Evolutionary conservation across 805 yeast genomes (phyloP).

Genomic region (Candida oleophila): DNA sequence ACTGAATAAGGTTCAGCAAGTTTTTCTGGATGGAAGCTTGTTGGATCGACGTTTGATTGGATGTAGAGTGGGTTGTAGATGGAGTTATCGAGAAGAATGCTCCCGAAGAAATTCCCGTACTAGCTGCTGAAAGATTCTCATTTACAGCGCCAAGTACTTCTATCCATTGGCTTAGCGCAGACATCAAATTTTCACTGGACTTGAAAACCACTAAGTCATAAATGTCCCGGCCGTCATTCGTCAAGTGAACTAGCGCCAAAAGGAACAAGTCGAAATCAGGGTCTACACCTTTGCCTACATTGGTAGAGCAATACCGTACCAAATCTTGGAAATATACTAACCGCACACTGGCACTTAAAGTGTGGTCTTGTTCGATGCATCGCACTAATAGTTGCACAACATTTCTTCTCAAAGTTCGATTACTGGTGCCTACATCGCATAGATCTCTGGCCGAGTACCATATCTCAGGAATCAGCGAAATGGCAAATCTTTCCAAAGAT

Average conservation of each 20-base stretch:
- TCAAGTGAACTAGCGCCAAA: conserved; percentile 43
- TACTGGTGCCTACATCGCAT: conserved; percentile 42
- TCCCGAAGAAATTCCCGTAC: background rate
- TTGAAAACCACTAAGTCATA: conserved; percentile 51
- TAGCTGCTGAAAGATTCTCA: background rate
- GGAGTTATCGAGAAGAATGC: background rate
- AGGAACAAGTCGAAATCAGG: conserved; percentile 54
- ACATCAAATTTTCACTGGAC: conserved; percentile 21
- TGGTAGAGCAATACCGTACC: conserved; percentile 37
- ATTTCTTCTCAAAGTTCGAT: conserved; percentile 33
- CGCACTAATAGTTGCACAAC: conserved; percentile 52
- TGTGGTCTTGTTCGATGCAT: conserved; percentile 57
- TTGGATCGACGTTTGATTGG: background rate
- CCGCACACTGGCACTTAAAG: conserved; percentile 45
- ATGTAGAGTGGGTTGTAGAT: background rate
- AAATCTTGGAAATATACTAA: conserved; percentile 63
- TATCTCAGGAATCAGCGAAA: conserved; percentile 64
- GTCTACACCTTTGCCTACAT: conserved; percentile 31
- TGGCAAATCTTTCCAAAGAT: conserved; percentile 49
- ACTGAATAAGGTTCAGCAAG: conserved; percentile 20
- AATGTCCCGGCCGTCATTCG: conserved; percentile 53
- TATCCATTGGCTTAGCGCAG: background rate
- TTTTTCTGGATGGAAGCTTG: background rate
- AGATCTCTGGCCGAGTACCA: conserved; percentile 70
- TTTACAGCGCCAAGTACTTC: background rate